Conservation (phyloP, 139 green algal genomes). For the Haematococcus lacustris region DNA sequence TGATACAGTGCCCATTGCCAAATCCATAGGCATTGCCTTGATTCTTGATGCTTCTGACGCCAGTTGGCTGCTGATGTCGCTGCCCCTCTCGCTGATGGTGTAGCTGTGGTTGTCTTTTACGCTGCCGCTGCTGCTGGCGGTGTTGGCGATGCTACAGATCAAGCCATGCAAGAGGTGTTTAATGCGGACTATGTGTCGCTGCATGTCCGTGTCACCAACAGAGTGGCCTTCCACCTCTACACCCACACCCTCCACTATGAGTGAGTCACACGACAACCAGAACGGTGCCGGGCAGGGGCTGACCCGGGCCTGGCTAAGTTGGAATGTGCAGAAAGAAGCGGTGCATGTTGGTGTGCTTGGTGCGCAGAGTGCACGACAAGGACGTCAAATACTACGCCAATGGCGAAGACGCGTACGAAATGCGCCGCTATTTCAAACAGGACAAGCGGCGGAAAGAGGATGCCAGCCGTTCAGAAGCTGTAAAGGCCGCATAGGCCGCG, state of each 20-base stretch:
- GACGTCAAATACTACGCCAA: conserved; percentile 98
- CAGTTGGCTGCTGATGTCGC: too few species aligned
- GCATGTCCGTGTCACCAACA: conserved; percentile 95
- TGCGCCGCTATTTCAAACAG: conserved; percentile 66
- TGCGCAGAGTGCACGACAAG: conserved; percentile 77
- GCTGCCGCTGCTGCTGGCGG: neutral
- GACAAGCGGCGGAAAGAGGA: too few species aligned
- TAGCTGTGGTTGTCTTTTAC: neutral
- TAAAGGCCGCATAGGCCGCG: too few species aligned
- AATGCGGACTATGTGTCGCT: conserved; percentile 87
- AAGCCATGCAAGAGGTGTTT: conserved; percentile 93
- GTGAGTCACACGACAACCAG: too few species aligned
- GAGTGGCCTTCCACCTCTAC: conserved; percentile 93
- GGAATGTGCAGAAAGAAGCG: too few species aligned
- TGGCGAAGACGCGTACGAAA: conserved; percentile 94
- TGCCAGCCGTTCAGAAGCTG: too few species aligned
- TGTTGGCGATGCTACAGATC: conserved; percentile 50
- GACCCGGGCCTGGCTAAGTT: too few species aligned
- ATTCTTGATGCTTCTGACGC: too few species aligned
- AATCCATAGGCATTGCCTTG: too few species aligned
- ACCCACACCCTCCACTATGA: conserved; percentile 87
- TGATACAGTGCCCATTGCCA: too few species aligned
- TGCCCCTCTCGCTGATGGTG: neutral
- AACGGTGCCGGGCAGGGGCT: too few species aligned
- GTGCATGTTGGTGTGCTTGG: too few species aligned